These are phyloP conservation scores for Mallotus japonicus DNA, from an alignment of 441 rosid species.

Conservation along the genomic window DNA sequence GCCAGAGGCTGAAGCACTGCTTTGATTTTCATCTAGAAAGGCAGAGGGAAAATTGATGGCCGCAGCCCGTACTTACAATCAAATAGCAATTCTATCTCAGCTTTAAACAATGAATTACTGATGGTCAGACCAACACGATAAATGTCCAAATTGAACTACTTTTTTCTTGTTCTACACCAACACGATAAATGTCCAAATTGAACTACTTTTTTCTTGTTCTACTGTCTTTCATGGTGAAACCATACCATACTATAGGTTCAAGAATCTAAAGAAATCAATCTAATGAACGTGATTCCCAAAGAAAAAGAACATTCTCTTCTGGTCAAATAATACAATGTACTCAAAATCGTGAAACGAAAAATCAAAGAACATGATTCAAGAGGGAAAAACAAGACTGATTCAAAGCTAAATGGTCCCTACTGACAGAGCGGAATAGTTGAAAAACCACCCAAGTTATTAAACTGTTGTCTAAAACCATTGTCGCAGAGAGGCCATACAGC, in stretches of 20 bases:
- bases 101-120: neutral
- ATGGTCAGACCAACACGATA: neutral
- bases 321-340: too few relatives aligned
- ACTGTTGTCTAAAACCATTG: neutral
- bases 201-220: neutral
- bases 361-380: too few relatives aligned
- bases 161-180: neutral
- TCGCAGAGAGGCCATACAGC: neutral
- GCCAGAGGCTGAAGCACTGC: neutral
- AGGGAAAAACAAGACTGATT: neutral
- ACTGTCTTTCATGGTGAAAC: neutral
- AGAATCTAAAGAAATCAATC: neutral
- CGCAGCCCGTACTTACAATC: too few relatives aligned
- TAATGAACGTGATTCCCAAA: neutral
- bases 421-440: neutral
- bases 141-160: neutral
- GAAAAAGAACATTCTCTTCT: too few relatives aligned
- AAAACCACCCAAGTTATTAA: neutral
- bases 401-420: neutral
- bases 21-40: neutral
- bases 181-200: neutral
- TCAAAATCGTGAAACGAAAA: too few relatives aligned
- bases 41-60: neutral
- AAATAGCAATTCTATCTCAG: too few relatives aligned
- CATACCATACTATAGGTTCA: too few relatives aligned